phyloP scores from a whole-genome alignment of 176 grass and related monocot species.

The Ampelocalamus luodianensis region DNA sequence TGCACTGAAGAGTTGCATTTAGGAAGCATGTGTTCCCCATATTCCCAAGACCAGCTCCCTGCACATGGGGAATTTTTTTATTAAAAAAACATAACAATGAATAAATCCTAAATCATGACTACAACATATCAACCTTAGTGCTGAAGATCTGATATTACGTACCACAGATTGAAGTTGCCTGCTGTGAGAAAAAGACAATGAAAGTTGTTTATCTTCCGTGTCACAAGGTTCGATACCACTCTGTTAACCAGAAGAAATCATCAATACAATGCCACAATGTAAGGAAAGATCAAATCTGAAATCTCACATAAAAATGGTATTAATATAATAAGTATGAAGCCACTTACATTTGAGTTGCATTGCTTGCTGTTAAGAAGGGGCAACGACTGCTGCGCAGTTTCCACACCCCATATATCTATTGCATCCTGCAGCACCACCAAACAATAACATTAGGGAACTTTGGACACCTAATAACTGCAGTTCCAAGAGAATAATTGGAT shows the following conservation, averaged over 20 bases:
- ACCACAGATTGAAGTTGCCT: constrained; percentile 51
- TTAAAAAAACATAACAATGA: not conserved
- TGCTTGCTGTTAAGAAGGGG: not conserved
- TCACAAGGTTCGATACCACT: constrained; percentile 23
- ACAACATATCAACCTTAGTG: not conserved
- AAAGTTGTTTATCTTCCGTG: constrained; percentile 32
- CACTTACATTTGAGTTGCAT: constrained; percentile 40
- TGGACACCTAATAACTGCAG: not conserved
- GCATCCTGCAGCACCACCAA: constrained; percentile 32
- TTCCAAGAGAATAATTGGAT: not conserved
- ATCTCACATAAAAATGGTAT: not conserved
- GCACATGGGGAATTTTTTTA: not conserved
- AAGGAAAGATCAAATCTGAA: constrained; percentile 1
- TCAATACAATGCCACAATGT: constrained; percentile 2
- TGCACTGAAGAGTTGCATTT: constrained; percentile 87
- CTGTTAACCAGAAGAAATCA: constrained; percentile 36
- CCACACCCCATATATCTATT: not conserved
- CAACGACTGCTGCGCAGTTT: constrained; percentile 34
- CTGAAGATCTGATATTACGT: constrained; percentile 40
- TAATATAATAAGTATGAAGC: constrained; percentile 8
- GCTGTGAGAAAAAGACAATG: constrained; percentile 17
- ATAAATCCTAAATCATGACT: not conserved
- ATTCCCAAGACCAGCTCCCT: constrained; percentile 89
- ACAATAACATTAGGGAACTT: constrained; percentile 25
- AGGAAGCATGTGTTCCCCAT: constrained; percentile 95